These are phyloP conservation scores for Saxophila tyrrhenica DNA, from an alignment of 495 filamentous ascomycete species.

Conservation along the genomic window DNA sequence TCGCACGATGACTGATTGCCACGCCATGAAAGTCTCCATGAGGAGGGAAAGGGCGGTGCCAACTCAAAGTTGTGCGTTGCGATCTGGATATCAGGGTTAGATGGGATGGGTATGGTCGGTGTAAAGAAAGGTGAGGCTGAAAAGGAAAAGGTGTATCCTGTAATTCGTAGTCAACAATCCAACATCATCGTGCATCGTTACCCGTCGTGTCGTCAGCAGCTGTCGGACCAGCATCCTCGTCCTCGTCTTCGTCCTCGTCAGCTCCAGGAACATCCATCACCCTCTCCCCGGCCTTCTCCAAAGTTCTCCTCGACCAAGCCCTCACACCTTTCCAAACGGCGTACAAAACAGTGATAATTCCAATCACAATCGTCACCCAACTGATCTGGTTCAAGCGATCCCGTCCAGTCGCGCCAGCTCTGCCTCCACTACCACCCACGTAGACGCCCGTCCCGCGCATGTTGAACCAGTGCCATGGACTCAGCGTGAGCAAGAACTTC, in stretches of 20 bases:
- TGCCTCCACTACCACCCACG: slow-evolving; percentile 34
- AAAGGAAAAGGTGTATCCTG: no score
- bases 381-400: slow-evolving; percentile 63
- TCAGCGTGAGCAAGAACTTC: slow-evolving; percentile 63
- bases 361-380: slow-evolving; percentile 66
- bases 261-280: slow-evolving; percentile 76
- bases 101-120: background rate
- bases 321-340: slow-evolving; percentile 72
- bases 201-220: background rate
- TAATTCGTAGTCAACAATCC: no score
- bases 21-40: slow-evolving; percentile 56
- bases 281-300: slow-evolving; percentile 64
- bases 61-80: slow-evolving; percentile 84
- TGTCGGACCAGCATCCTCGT: slow-evolving; percentile 17
- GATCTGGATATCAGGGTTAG: slow-evolving; percentile 15
- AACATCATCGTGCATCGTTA: background rate
- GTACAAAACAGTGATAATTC: slow-evolving; percentile 68
- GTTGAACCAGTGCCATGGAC: slow-evolving; percentile 68
- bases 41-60: slow-evolving; percentile 43
- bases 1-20: slow-evolving; percentile 92
- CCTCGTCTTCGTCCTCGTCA: slow-evolving; percentile 58
- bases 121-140: background rate
- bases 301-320: slow-evolving; percentile 51
- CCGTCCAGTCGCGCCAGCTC: slow-evolving; percentile 49
- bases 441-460: slow-evolving; percentile 44